Percentiles rank a stretch among this genome's conserved stretches.
Conservation (phyloP, 1,284 basidiomycete genomes). For the Marasmius tenuissimus region DNA sequence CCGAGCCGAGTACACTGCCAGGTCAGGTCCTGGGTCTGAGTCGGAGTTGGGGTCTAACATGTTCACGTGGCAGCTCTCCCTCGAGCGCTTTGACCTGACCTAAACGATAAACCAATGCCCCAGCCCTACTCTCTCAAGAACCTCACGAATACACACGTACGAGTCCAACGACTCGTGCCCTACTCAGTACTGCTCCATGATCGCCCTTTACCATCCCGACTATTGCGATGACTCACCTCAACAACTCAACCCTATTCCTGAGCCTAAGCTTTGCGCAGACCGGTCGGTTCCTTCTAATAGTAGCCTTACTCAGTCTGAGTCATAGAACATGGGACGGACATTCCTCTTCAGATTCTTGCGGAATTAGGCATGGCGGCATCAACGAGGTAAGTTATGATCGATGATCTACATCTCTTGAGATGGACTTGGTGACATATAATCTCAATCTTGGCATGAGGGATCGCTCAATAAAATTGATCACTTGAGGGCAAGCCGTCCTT, state of each 20-base stretch:
- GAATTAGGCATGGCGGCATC: conserved; percentile 83
- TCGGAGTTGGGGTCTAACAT: too few species aligned
- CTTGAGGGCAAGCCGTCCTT: conserved; percentile 55
- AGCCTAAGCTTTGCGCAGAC: conserved; percentile 1
- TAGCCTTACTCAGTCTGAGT: conserved; percentile 53
- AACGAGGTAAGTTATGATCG: conserved; percentile 50
- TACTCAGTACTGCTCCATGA: too few species aligned
- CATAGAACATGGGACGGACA: conserved; percentile 59
- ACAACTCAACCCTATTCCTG: conserved; percentile 8
- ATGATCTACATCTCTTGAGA: neutral
- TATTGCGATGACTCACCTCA: neutral
- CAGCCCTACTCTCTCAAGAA: too few species aligned
- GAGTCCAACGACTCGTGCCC: too few species aligned
- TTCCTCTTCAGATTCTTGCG: conserved; percentile 80
- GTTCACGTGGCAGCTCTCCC: too few species aligned
- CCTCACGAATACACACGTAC: too few species aligned
- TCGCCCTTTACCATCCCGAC: neutral
- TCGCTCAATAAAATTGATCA: conserved; percentile 78
- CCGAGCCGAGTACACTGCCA: too few species aligned
- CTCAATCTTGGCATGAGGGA: conserved; percentile 78
- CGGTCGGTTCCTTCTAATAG: neutral
- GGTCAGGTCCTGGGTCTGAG: too few species aligned
- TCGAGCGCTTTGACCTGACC: too few species aligned
- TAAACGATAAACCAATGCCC: too few species aligned
- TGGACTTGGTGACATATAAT: neutral